Percentiles rank a stretch among this genome's conserved stretches.
phyloP scores from a whole-genome alignment of 306 rosid species.

The Ormosia emarginata region DNA sequence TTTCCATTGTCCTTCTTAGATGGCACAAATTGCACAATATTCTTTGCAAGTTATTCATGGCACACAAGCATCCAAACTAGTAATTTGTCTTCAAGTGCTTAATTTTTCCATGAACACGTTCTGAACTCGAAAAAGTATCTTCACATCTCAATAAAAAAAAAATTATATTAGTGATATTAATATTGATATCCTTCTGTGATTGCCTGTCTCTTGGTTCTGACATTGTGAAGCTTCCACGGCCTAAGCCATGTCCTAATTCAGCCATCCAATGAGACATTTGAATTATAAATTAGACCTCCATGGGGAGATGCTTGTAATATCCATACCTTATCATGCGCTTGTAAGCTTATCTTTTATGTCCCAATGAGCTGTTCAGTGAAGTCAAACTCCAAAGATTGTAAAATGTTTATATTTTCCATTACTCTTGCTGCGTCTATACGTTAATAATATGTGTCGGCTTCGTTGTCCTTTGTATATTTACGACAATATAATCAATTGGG shows the following conservation, averaged over 20 bases:
- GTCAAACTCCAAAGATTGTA: conserved; percentile 52
- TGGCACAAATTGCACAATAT: conserved; percentile 22
- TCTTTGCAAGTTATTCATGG: conserved; percentile 26
- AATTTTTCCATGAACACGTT: conserved; percentile 34
- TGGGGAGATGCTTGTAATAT: conserved; percentile 51
- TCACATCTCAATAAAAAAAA: conserved; percentile 5
- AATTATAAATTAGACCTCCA: conserved; percentile 22
- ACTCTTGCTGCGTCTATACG: conserved; percentile 22
- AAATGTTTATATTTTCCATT: conserved; percentile 26
- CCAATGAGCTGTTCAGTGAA: conserved; percentile 61
- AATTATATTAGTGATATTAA: conserved; percentile 15
- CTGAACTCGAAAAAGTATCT: conserved; percentile 20
- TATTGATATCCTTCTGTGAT: conserved; percentile 31
- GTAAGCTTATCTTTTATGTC: conserved; percentile 40
- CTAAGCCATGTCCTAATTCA: conserved; percentile 56
- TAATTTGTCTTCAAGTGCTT: conserved; percentile 16
- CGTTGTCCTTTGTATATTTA: conserved; percentile 38
- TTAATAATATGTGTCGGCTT: conserved; percentile 50
- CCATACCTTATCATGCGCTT: conserved; percentile 45
- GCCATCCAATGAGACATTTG: conserved; percentile 38
- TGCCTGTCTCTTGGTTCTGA: conserved; percentile 54
- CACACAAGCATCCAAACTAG: conserved; percentile 34
- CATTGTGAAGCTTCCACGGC: conserved; percentile 57
- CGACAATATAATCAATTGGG: not conserved
- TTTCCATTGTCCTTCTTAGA: conserved; percentile 18